phyloP scores from a whole-genome alignment of 202 grass and related monocot genomes.

The Cymbopogon flexuosus region DNA sequence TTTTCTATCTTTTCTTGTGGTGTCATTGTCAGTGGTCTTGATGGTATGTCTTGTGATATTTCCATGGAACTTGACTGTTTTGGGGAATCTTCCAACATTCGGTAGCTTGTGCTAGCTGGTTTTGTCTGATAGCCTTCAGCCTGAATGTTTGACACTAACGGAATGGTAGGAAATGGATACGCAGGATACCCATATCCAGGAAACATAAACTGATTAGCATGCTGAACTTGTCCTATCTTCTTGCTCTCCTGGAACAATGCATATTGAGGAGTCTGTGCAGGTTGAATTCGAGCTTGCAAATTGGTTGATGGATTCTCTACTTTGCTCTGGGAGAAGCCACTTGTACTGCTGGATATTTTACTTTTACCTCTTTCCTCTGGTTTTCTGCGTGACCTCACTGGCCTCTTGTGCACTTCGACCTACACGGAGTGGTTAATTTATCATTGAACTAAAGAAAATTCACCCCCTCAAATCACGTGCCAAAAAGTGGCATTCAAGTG shows the following conservation, averaged over 20 bases:
- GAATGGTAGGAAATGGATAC: slow-evolving; percentile 41
- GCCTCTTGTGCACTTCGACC: slow-evolving; percentile 44
- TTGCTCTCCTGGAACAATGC: slow-evolving; percentile 35
- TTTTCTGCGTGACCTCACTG: slow-evolving; percentile 45
- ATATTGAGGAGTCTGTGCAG: slow-evolving; percentile 37
- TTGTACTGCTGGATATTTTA: slow-evolving; percentile 36
- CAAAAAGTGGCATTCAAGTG: slow-evolving; percentile 2
- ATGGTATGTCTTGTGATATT: slow-evolving; percentile 39
- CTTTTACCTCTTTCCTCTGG: slow-evolving; percentile 47
- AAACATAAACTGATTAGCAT: slow-evolving; percentile 48
- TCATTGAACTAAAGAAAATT: neutral
- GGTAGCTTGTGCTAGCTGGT: slow-evolving; percentile 29
- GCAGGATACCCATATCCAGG: slow-evolving; percentile 41
- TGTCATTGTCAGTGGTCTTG: slow-evolving; percentile 54
- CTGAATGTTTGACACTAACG: slow-evolving; percentile 29
- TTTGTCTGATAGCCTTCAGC: slow-evolving; percentile 39
- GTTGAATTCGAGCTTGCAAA: slow-evolving; percentile 29
- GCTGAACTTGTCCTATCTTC: slow-evolving; percentile 36
- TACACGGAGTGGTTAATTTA: slow-evolving; percentile 29
- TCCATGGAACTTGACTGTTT: slow-evolving; percentile 40
- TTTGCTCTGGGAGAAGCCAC: slow-evolving; percentile 36
- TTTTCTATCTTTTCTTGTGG: slow-evolving; percentile 84
- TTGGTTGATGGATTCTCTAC: slow-evolving; percentile 32
- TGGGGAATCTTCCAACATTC: slow-evolving; percentile 25
- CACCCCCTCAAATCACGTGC: neutral